Base-by-base conservation (phyloP, 2,329 filamentous ascomycete species). In the Xylaria sp. region DNA sequence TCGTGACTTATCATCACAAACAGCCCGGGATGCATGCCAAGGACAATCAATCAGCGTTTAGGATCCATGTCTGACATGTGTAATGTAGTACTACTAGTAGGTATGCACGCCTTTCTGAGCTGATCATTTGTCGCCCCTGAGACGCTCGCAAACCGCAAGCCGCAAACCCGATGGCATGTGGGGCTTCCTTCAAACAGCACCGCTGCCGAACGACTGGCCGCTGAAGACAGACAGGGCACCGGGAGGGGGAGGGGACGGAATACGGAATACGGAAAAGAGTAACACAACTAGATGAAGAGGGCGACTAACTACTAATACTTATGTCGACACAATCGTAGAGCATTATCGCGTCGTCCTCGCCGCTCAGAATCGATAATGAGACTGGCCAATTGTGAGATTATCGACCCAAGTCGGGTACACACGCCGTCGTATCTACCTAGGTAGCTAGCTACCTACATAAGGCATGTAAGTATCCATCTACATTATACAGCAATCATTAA, bases 1-100 rank as follows among this genome's bases (percentile, higher is more conserved):
- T 72, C 66, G 63, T 72, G 69, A 71, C 59, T 56, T 67, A 49
- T 61, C 66, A 46, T n/a, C 41, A 71, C 65, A 67, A 69, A 64
- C 60, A 56, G 49, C 28, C 69, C 56, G 55, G 58, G 46, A 64
- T 63, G 62, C 63, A 67, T 61, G 60, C 59, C 62, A 61, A 64
- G 63, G 25, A n/a, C 51, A 64, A 51, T 68, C 71, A 68, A 68
- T 68, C 69, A 72, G 46, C 51, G 43, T 43, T 41, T 23, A 46
- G 58, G 51, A 62, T 64, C 58, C 48, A 57, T 66, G 66, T 65
- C 55, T 64, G 68, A 64, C 70, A 66, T 68, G 68, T 70, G 62
- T 65, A 49, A 49, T 68, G 48, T 57, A 28, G 28, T 28, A 28
- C 28, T 28, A 51, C 57, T 64, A 43, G 23, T 57, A 43, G 43